A percentile compares a stretch with the other conserved stretches of the same genome.
Evolutionary conservation across 2,329 filamentous ascomycete genomes (phyloP).

Genomic region (Amauroascus niger): DNA sequence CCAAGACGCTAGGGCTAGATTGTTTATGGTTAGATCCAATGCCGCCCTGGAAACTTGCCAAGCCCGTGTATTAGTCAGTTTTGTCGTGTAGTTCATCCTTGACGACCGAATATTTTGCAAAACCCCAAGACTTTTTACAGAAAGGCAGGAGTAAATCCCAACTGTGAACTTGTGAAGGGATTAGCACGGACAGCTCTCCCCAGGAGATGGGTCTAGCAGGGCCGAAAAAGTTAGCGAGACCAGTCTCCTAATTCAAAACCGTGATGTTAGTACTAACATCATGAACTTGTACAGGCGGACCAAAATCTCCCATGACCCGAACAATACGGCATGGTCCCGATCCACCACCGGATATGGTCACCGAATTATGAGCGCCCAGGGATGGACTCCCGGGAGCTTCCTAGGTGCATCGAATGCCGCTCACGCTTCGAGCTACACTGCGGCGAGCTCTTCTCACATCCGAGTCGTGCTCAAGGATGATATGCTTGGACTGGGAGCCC

Average conservation of each 20-base stretch:
- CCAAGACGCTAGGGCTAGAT: too few species aligned
- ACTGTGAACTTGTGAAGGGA: too few species aligned
- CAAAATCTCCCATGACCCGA: slow-evolving; percentile 83
- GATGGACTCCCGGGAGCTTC: slow-evolving; percentile 78
- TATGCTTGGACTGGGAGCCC: slow-evolving; percentile 78
- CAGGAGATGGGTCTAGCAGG: slow-evolving; percentile 58
- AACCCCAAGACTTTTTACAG: too few species aligned
- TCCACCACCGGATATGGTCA: slow-evolving; percentile 78
- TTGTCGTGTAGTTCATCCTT: too few species aligned
- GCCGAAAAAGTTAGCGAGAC: slow-evolving; percentile 51
- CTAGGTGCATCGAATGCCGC: slow-evolving; percentile 68
- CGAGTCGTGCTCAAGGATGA: slow-evolving; percentile 81
- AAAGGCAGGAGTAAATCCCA: too few species aligned
- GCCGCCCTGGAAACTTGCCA: too few species aligned
- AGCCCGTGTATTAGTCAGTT: too few species aligned
- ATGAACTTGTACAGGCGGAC: slow-evolving; percentile 43
- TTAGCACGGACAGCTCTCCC: neutral
- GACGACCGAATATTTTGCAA: too few species aligned
- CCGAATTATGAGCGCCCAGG: slow-evolving; percentile 75
- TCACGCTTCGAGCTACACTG: slow-evolving; percentile 66
- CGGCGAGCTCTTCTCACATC: slow-evolving; percentile 75
- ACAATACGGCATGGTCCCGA: slow-evolving; percentile 87
- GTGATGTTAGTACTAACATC: neutral
- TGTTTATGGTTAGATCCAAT: too few species aligned
- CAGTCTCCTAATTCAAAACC: neutral